A percentile compares a stretch with the other conserved stretches of the same genome.
phyloP scores from a whole-genome alignment of 331 rosid genomes.

The Prunus yedoensis region DNA sequence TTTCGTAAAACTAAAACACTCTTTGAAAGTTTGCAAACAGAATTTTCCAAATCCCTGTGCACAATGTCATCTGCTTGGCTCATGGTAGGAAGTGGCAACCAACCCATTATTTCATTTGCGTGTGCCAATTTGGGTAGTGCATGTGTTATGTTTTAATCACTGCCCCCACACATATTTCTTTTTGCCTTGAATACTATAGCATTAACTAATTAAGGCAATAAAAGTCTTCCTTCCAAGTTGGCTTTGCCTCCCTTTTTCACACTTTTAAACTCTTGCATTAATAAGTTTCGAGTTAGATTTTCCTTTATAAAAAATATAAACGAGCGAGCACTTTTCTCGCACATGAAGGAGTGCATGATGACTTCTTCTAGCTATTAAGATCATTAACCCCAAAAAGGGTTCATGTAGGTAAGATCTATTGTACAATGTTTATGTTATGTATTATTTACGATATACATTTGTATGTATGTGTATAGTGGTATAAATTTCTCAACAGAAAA shows the following conservation, averaged over 20 bases:
- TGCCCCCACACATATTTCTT: conserved; percentile 2
- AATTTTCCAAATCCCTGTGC: neutral
- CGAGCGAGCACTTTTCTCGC: no score
- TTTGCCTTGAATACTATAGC: neutral
- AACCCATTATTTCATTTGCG: neutral
- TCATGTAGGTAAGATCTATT: no score
- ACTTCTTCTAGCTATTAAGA: no score
- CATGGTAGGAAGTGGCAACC: conserved; percentile 9
- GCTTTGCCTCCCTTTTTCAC: neutral
- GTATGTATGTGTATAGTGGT: no score
- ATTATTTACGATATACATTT: no score
- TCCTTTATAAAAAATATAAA: no score
- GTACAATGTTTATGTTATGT: no score
- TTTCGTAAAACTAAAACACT: neutral
- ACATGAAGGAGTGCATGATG: no score
- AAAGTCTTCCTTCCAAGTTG: neutral
- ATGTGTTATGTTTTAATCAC: conserved; percentile 9
- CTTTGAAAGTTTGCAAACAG: neutral
- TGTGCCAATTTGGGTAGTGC: conserved; percentile 17
- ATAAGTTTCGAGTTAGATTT: no score
- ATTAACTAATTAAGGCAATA: neutral
- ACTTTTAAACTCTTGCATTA: no score
- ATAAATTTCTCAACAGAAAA: neutral
- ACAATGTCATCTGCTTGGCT: neutral
- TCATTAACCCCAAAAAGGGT: no score